These are phyloP conservation scores for Ophiostoma novo-ulmi DNA, from an alignment of 2,329 filamentous ascomycete species.

Conservation along the genomic window DNA sequence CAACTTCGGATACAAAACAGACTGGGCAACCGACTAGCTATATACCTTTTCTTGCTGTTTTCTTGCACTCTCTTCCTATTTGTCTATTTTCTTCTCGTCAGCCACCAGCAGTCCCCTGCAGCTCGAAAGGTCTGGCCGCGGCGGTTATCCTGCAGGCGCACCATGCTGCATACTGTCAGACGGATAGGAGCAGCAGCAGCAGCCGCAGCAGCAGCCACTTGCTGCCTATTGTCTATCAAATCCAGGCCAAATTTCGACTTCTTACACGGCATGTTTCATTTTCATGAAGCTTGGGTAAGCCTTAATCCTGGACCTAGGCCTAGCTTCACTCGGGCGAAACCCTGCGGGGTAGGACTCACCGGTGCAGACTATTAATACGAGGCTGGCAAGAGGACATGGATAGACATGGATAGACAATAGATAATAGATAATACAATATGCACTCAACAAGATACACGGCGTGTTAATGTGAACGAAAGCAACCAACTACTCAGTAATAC, in stretches of 20 bases:
- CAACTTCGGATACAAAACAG: not conserved
- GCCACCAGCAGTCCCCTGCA: not conserved
- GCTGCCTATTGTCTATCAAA: not conserved
- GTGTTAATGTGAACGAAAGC: too few relatives aligned
- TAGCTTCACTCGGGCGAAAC: not conserved
- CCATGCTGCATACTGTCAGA: not conserved
- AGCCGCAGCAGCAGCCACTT: not conserved
- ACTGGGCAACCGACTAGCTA: not conserved
- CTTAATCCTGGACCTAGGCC: not conserved
- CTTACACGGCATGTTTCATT: too few relatives aligned
- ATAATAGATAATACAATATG: too few relatives aligned
- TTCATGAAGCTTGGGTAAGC: too few relatives aligned
- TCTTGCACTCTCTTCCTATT: not conserved
- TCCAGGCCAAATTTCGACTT: too few relatives aligned
- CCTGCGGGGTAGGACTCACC: too few relatives aligned
- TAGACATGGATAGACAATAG: too few relatives aligned
- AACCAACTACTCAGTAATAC: too few relatives aligned
- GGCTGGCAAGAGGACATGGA: too few relatives aligned
- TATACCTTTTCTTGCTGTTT: not conserved
- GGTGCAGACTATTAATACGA: too few relatives aligned
- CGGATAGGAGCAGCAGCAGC: not conserved
- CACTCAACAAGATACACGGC: too few relatives aligned
- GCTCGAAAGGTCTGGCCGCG: not conserved
- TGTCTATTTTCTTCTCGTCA: not conserved
- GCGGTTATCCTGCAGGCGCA: not conserved